phyloP scores from a whole-genome alignment of 352 stramenopile genomes.

The Detonula confervacea region DNA sequence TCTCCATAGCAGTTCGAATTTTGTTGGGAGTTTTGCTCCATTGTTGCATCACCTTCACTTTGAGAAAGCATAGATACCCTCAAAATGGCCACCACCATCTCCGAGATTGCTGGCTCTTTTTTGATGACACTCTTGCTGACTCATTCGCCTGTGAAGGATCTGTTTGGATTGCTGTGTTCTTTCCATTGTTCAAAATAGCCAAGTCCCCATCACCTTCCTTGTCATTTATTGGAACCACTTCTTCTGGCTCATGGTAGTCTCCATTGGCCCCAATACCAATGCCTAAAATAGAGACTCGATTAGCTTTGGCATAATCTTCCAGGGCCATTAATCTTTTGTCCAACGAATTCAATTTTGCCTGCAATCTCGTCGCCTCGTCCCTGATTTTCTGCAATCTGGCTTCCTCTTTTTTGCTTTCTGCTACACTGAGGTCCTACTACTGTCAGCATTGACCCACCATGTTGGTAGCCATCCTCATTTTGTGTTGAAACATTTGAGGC shows the following conservation, averaged over 20 bases:
- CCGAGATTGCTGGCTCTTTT: conserved; percentile 7
- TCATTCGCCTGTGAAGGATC: not conserved
- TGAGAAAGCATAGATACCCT: not conserved
- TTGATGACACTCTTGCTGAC: not conserved
- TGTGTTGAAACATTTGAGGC: no score
- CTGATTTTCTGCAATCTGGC: conserved; percentile 51
- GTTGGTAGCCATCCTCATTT: no score
- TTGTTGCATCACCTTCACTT: no score
- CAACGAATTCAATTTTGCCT: conserved; percentile 75
- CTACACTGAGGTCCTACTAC: no score
- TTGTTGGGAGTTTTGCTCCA: no score
- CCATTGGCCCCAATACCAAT: conserved; percentile 27
- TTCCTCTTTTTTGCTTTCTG: conserved; percentile 72
- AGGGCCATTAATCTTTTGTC: conserved; percentile 75
- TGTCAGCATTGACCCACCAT: no score
- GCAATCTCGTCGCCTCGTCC: conserved; percentile 56
- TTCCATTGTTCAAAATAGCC: not conserved
- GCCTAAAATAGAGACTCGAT: conserved; percentile 44
- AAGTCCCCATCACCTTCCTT: not conserved
- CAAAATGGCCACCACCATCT: conserved; percentile 46
- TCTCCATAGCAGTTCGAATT: no score
- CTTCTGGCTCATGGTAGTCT: conserved; percentile 46
- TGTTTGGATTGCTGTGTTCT: conserved; percentile 4
- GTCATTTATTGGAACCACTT: conserved; percentile 51
- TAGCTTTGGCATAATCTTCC: conserved; percentile 72